Evolutionary conservation across 106 monocot genomes (phyloP).

Genomic region (Dioscorea zingiberensis): DNA sequence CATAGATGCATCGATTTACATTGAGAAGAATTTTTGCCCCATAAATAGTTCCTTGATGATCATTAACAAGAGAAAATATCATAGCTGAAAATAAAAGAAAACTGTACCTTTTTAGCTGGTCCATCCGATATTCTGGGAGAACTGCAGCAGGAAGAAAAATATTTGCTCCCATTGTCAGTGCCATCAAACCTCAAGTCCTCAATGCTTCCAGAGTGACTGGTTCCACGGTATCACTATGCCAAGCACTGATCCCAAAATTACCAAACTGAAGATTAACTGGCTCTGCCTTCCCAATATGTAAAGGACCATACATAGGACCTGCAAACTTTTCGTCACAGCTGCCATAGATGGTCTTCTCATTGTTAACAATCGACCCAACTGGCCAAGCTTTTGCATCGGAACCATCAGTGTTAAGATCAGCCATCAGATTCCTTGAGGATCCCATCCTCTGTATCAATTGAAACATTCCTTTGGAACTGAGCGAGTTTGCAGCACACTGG

Average conservation of each 20-base stretch:
- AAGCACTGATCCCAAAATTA: constrained; percentile 78
- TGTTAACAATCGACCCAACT: constrained; percentile 24
- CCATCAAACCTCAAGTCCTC: constrained; percentile 19
- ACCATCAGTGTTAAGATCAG: constrained; percentile 79
- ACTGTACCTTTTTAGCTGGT: constrained; percentile 67
- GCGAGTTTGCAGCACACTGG: constrained; percentile 62
- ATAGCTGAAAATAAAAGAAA: no score
- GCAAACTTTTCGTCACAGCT: constrained; percentile 20
- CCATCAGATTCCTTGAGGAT: constrained; percentile 79
- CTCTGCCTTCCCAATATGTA: constrained; percentile 54
- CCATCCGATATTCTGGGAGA: constrained; percentile 71
- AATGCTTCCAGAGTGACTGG: constrained; percentile 63
- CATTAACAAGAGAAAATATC: no score
- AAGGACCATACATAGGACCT: constrained; percentile 54
- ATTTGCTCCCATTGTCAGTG: constrained; percentile 56
- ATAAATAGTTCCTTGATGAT: no score
- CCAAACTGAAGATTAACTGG: constrained; percentile 86
- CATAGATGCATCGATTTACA: no score
- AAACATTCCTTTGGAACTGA: constrained; percentile 90
- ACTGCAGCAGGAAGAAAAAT: constrained; percentile 76
- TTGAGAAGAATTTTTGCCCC: no score
- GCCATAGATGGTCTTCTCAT: neutral
- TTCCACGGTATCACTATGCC: constrained; percentile 78
- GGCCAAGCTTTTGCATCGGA: constrained; percentile 81
- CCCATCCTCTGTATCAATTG: constrained; percentile 79